Evolutionary conservation across 2,329 filamentous ascomycete species (phyloP), one percentile per base, ranked within the genome.

Genomic region (Niveomyces coronatus): DNA sequence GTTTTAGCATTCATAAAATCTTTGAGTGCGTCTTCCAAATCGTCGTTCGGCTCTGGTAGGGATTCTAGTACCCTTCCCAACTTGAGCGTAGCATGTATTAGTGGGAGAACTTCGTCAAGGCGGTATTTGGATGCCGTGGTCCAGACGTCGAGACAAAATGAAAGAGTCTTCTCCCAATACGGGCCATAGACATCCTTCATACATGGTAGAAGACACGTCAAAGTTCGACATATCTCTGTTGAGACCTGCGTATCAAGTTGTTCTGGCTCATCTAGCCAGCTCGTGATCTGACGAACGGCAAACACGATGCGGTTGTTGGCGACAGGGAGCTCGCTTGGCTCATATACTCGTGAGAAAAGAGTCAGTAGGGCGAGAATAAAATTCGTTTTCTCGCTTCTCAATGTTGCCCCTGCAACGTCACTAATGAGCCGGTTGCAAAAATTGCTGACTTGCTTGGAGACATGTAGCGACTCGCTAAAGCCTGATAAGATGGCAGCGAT

Each of bases 161-260:
- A 65, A 14, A 86, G 59, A 0, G 71, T 59, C 33, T 72, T 72
- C 35, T 79, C 72, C 91, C 91, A 98, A 53, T 94, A 85, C 0
- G 83, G 76, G 1, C 89, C 91, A 50, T 94, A 95, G 1, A 94
- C 77, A 32, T 87, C 82, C 42, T 76, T 74, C 49, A 95, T 80
- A 28, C 72, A 73, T 2, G 85, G 84, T 0, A 95, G 58, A 4
- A 94, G 62, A 4, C 65, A 60, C 2, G 73, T 62, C 37, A 85
- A 52, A 43, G 66, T 67, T 49, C 78, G 61, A 53, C 76, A 72
- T 45, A 70, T 58, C 61, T 75, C 61, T 20, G 68, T 53, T 43
- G 63, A 54, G n/a, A 74, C 45, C 39, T 58, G 56, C n/a, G 58
- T 51, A 16, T 65, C 58, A 2, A 74, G 43, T 1, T 60, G 57